phyloP scores from a whole-genome alignment of 2,329 filamentous ascomycete genomes.

The Cordyceps cicadae region DNA sequence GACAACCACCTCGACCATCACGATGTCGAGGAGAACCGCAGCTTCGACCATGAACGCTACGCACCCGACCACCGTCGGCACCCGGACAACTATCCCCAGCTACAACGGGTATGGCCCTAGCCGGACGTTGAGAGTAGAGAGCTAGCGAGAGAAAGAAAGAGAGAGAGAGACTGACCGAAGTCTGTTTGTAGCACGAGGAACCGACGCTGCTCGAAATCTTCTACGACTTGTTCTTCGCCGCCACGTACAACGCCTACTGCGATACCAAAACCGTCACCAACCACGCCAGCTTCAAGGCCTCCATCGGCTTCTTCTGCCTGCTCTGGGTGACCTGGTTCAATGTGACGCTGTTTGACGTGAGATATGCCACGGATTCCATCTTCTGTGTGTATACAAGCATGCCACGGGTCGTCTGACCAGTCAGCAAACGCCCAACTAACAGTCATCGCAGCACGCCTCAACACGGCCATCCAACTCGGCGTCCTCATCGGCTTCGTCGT shows the following conservation, averaged over 20 bases:
- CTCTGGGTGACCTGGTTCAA: slow-evolving; percentile 62
- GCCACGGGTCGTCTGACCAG: not conserved
- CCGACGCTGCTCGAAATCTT: slow-evolving; percentile 30
- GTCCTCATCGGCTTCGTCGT: slow-evolving; percentile 59
- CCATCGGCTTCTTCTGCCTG: slow-evolving; percentile 33
- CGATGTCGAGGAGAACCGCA: not conserved
- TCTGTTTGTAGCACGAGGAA: slow-evolving; percentile 21
- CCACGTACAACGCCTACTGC: slow-evolving; percentile 54
- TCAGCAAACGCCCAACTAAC: not conserved
- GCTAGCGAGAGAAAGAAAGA: not conserved
- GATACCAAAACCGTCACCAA: slow-evolving; percentile 25
- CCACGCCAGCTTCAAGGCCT: slow-evolving; percentile 24
- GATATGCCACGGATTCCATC: slow-evolving; percentile 55
- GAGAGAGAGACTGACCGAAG: not conserved
- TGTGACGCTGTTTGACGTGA: slow-evolving; percentile 57
- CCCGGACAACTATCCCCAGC: slow-evolving; percentile 5
- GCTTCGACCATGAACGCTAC: not conserved
- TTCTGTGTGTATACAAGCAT: slow-evolving; percentile 32
- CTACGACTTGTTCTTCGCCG: slow-evolving; percentile 38
- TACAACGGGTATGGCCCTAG: slow-evolving; percentile 2
- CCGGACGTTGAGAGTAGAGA: too few relatives aligned
- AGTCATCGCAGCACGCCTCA: slow-evolving; percentile 36
- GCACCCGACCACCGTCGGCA: slow-evolving; percentile 7
- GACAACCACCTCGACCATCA: not conserved
- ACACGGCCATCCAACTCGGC: slow-evolving; percentile 52